Evolutionary conservation across 768 basidiomycete genomes (phyloP), one percentile per base, ranked within the genome.

Genomic region (Sarcomyxa edulis): DNA sequence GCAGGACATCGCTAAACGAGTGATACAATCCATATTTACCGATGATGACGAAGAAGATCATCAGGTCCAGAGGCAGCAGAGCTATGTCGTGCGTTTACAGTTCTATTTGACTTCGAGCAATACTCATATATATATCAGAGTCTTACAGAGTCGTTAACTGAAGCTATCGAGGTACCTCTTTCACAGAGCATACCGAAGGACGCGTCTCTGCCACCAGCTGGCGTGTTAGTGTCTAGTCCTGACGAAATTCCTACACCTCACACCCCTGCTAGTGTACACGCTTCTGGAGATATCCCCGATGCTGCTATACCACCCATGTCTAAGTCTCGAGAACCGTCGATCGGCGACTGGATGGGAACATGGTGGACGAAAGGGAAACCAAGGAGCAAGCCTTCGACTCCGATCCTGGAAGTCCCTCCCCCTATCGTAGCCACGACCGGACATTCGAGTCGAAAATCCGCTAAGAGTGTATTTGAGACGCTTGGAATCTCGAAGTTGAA

Each of bases 331-430:
- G 73, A 74, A 10, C 68, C 76, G 10, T 60, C 66, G 0, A 65
- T 85, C 32, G 77, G 81, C 14, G 80, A 83, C 33, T 89, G 86
- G 86, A 76, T 88, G 70, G 84, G 85, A 1, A 77, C 74, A 0
- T 84, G 76, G 79, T 81, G 84, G 70, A 66, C 62, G 12, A 80
- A 79, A 53, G 68, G 74, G 23, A 74, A 56, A 37, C 37, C 45
- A 9, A 36, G 42, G 15, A 51, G 51, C 23, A 48, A 53, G 30
- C 50, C 45, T 32, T 40, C 43, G 20, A 43, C 40, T 18, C 31
- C 34, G 18, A 24, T 34, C 18, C 24, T 35, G 29, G 38, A 39
- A 7, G 14, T 22, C n/a, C 20, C 35, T n/a, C 29, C 38, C 18
- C 31, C 38, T 9, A n/a, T 31, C 21, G 38, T 15, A 15, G 42